These are phyloP conservation scores for Vigna unguiculata DNA, from an alignment of 306 rosid species.

Conservation along the genomic window DNA sequence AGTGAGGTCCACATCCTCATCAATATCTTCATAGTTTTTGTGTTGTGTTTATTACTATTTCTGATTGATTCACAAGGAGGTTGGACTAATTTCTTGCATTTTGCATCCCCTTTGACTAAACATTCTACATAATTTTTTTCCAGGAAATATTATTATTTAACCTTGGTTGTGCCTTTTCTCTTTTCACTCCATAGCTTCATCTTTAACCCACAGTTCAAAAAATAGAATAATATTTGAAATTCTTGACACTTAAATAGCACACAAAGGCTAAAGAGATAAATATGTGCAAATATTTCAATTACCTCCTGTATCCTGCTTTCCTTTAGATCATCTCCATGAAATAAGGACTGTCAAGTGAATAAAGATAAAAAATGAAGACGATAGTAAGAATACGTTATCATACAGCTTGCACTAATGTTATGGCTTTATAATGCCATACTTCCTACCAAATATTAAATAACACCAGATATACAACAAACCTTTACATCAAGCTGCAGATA, in stretches of 20 bases:
- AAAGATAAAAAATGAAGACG: constrained; percentile 47
- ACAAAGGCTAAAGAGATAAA: constrained; percentile 10
- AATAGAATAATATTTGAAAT: constrained; percentile 10
- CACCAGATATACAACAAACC: constrained; percentile 58
- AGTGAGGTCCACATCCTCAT: background rate
- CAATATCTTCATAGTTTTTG: background rate
- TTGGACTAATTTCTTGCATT: constrained; percentile 2
- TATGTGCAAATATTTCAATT: constrained; percentile 40
- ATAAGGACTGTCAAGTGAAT: constrained; percentile 70
- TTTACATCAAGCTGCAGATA: constrained; percentile 83
- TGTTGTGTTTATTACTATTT: background rate
- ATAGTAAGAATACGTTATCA: constrained; percentile 29
- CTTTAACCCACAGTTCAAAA: constrained; percentile 13
- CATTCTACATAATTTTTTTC: background rate
- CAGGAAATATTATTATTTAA: constrained; percentile 7
- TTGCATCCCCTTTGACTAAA: background rate
- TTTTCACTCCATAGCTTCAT: constrained; percentile 14
- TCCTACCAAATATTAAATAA: constrained; percentile 32
- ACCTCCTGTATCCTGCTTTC: constrained; percentile 93
- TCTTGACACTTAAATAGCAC: constrained; percentile 24
- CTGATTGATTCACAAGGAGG: background rate
- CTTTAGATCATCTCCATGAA: constrained; percentile 85
- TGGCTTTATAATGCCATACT: constrained; percentile 27
- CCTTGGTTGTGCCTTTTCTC: background rate
- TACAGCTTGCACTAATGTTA: constrained; percentile 24